Evolutionary conservation across 2,329 filamentous ascomycete genomes (phyloP), one percentile per base, ranked within the genome.

Genomic region (Colletotrichum incanum): DNA sequence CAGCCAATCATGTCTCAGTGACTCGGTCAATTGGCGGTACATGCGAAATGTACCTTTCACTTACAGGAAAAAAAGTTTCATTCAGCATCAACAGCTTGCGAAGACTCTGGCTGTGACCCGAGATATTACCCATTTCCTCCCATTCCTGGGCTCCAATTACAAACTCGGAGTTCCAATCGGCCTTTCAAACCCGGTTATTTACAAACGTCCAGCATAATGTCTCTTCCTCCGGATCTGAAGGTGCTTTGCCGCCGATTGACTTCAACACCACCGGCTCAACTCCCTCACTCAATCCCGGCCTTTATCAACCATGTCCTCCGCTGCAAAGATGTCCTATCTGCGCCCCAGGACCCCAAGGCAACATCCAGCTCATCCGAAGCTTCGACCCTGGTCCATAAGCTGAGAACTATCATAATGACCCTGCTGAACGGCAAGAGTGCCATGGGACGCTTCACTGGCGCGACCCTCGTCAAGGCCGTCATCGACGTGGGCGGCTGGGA

Each of bases 401-500:
- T 97, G 77, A 94, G 93, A 79, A 94, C 93, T 5, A 91, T 94
- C 65, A 86, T 98, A 71, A 92, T 91, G 1, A 91, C 93, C 16
- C 86, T 98, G 18, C 84, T 98, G 43, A 93, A 94, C 79, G 94
- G 96, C 67, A 92, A 92, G 71, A 94, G 85, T 59, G 80, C 90
- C 2, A 90, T 95, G 76, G 94, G 92, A 54, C 90, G 94, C 77
- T 97, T 96, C 84, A 89, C 92, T 23, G 95, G 92, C 8, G 90
- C 93, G 54, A 91, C 93, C 20, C 83, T 98, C 60, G 89, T 95
- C 81, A 98, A 98, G 83, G 90, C 93, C 5, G 86, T 92, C 5
- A 86, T 98, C 54, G 95, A 98, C 77, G 90, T 93, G 50, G 95
- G 95, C 31, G 94, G 94, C 56, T 94, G 93, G 91, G 94, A 97